Percentiles rank a stretch among this genome's conserved stretches.
phyloP scores from a whole-genome alignment of 1,284 basidiomycete genomes.

The Hemileia vastatrix region DNA sequence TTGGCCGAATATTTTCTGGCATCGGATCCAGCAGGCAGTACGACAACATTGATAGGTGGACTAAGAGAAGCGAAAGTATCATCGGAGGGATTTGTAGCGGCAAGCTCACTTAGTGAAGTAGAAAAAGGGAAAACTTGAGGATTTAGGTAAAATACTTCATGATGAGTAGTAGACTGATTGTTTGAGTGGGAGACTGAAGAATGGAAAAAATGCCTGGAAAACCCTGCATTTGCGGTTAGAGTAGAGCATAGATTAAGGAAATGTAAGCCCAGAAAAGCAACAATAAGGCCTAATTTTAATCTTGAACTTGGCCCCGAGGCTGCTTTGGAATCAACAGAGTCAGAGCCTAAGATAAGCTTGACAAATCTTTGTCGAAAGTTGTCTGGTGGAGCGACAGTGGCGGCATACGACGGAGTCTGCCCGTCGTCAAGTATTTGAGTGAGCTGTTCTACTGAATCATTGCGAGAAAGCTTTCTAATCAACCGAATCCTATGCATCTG shows the following conservation, averaged over 20 bases:
- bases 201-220: slow-evolving; percentile 51
- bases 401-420: slow-evolving; percentile 8
- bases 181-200: slow-evolving; percentile 21
- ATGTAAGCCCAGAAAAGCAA: slow-evolving; percentile 74
- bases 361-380: too few relatives aligned
- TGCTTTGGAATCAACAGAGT: too few relatives aligned
- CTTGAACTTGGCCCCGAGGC: slow-evolving; percentile 13
- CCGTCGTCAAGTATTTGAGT: slow-evolving; percentile 20
- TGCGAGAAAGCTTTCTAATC: slow-evolving; percentile 9
- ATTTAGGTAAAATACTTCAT: not conserved
- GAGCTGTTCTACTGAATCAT: slow-evolving; percentile 14
- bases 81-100: slow-evolving; percentile 5
- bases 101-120: not conserved
- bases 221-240: slow-evolving; percentile 62
- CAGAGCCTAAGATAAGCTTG: too few relatives aligned
- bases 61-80: slow-evolving; percentile 1
- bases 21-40: not conserved
- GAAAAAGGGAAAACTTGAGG: not conserved
- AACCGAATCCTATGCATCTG: slow-evolving; percentile 22
- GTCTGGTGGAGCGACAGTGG: too few relatives aligned
- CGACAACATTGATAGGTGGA: not conserved
- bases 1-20: slow-evolving; percentile 21
- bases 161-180: not conserved
- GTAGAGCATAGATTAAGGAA: slow-evolving; percentile 89
- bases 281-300: slow-evolving; percentile 10